These are phyloP conservation scores for Apiotrichum siamense DNA, from an alignment of 1,284 basidiomycete genomes.

Conservation along the genomic window DNA sequence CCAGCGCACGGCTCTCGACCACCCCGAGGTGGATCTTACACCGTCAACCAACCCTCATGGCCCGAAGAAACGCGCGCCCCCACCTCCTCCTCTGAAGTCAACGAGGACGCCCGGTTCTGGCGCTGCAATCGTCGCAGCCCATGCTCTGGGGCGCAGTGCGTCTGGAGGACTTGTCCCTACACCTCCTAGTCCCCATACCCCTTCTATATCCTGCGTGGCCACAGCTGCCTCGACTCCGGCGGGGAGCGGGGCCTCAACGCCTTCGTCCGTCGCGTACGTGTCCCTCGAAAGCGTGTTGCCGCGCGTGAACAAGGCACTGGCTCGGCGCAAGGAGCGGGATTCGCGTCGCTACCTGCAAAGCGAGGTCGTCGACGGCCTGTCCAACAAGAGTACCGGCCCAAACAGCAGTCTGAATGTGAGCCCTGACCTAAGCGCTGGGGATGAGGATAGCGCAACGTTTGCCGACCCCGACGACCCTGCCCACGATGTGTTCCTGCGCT, in stretches of 20 bases:
- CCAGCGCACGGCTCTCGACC: slow-evolving; percentile 15
- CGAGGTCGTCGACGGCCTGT: too few species aligned
- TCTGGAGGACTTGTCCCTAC: neutral
- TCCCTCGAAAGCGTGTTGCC: slow-evolving; percentile 12
- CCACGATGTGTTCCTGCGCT: neutral
- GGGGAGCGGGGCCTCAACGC: slow-evolving; percentile 12
- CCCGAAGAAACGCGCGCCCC: neutral
- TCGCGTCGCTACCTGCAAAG: neutral
- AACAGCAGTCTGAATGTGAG: neutral
- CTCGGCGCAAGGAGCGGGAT: neutral
- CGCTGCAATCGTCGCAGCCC: neutral
- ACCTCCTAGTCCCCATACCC: neutral
- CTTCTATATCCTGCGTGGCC: slow-evolving; percentile 2
- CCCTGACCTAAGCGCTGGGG: neutral
- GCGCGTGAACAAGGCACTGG: slow-evolving; percentile 4
- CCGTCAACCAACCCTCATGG: slow-evolving; percentile 15
- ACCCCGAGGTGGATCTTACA: slow-evolving; percentile 17
- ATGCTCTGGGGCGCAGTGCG: neutral
- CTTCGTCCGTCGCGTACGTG: slow-evolving; percentile 12
- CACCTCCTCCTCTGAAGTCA: neutral
- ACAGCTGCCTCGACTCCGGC: slow-evolving; percentile 3
- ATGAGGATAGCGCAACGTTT: neutral
- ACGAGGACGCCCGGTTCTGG: neutral
- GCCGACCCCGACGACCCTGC: neutral
- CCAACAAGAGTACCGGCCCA: too few species aligned